Conservation (phyloP, 768 basidiomycete genomes). For the Artomyces pyxidatus region DNA sequence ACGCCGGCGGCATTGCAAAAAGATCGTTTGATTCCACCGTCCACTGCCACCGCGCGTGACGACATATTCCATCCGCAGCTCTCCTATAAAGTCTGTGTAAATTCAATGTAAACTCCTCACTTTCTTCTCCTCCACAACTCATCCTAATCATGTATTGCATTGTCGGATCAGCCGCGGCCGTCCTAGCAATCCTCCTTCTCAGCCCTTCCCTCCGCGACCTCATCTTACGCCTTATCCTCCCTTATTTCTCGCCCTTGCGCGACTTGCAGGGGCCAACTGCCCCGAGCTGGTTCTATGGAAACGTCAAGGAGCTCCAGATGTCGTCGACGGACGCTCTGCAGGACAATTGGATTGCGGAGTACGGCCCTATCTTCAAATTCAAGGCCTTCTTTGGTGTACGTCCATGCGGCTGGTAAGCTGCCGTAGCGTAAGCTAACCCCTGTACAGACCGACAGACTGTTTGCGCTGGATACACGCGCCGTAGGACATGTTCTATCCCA, state of each 20-base stretch:
- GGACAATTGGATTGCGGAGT: background rate
- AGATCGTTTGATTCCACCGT: no score
- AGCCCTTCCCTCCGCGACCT: background rate
- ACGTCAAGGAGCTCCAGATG: background rate
- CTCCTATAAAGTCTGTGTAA: no score
- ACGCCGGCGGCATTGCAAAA: no score
- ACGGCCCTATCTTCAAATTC: background rate
- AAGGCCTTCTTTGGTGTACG: background rate
- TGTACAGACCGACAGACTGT: background rate
- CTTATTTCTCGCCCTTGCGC: background rate
- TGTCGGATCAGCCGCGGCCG: no score
- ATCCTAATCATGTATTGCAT: no score
- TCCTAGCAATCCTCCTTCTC: no score
- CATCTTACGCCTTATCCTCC: background rate
- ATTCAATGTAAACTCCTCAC: no score
- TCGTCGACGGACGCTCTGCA: background rate
- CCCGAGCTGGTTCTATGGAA: background rate
- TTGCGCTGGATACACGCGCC: background rate
- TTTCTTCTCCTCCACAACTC: no score
- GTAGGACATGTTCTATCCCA: background rate
- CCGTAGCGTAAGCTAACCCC: background rate
- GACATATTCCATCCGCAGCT: no score
- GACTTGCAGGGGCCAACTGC: background rate
- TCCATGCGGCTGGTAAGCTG: background rate
- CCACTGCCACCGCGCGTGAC: no score